Evolutionary conservation across 2,329 filamentous ascomycete genomes (phyloP).

Genomic region (Aphanoascus verrucosus): DNA sequence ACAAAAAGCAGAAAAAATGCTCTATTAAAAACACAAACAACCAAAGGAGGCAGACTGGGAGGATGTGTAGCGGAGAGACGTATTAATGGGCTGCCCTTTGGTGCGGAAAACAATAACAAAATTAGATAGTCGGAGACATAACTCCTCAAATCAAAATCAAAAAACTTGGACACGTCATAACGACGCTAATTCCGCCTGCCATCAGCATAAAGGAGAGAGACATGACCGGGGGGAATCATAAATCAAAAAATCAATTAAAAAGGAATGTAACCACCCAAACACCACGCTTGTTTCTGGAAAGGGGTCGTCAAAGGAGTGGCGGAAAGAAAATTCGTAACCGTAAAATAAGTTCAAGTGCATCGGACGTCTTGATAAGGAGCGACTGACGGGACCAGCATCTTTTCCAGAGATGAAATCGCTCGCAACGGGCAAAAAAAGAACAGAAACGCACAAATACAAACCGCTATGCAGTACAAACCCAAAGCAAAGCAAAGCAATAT

Average conservation of each 20-base stretch:
- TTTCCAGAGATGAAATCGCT: conserved; percentile 12
- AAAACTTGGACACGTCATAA: neutral
- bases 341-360: conserved; percentile 14
- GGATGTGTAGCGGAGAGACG: neutral
- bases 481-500: too few species aligned
- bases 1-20: neutral
- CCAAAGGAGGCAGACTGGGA: neutral
- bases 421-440: neutral
- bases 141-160: neutral
- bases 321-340: conserved; percentile 22
- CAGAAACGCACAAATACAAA: neutral
- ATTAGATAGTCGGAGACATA: neutral
- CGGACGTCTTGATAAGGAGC: conserved; percentile 17
- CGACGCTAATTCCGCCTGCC: conserved; percentile 2
- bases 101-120: neutral
- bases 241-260: neutral
- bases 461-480: conserved; percentile 11
- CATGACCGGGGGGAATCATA: conserved; percentile 15
- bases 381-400: conserved; percentile 18
- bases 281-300: conserved; percentile 19
- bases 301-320: conserved; percentile 26
- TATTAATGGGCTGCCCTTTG: conserved; percentile 5
- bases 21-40: conserved; percentile 8
- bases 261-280: conserved; percentile 12
- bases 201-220: conserved; percentile 13